Base-by-base conservation (phyloP, 2,329 filamentous ascomycete genomes). In the Aspergillus udagawae region DNA sequence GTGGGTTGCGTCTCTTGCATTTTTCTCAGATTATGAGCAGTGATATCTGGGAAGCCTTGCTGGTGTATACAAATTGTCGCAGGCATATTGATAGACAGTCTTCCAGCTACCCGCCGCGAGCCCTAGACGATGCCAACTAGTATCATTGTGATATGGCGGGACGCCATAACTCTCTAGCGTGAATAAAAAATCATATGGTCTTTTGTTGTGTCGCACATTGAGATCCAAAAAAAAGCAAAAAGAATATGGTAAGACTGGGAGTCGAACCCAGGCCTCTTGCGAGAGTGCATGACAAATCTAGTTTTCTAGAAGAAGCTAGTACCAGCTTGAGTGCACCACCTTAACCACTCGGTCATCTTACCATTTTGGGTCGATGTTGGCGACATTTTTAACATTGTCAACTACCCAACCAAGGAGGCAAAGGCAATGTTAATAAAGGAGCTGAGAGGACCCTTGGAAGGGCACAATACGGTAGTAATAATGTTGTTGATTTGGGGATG, bases 201-300 rank as follows among this genome's bases (percentile, higher is more conserved):
- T 17, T n/a, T 38, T 5, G 6, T 7, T 38, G 14, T 5, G 14
- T 7, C 4, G 7, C 2, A 2, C 4, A 35, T 17, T 1, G 32
- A 35, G 2, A 17, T 17, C 10, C 17, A 5, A 14, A 2, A 14
- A 35, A 17, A 35, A n/a, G 3, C 14, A 49, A 52, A 55, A 47
- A 47, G 12, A 8, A 45, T 10, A 23, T 47, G 44, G 44, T 23
- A 47, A 47, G 44, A 47, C 44, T 47, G 44, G 44, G 44, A 47
- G 20, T 47, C 44, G 44, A 47, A 47, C 44, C 44, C 44, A 47
- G 44, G 44, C 44, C 44, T 47, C 44, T 47, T 47, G n/a, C 44
- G 44, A 47, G 44, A 47, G 44, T 47, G 44, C 44, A 47, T 47
- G 21, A 23, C 44, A 25, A 23, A 12, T 47, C 44, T 47, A 47